Percentiles rank a stretch among this genome's conserved stretches.
Conservation (phyloP, 2,329 filamentous ascomycete genomes). For the Alternaria solani region DNA sequence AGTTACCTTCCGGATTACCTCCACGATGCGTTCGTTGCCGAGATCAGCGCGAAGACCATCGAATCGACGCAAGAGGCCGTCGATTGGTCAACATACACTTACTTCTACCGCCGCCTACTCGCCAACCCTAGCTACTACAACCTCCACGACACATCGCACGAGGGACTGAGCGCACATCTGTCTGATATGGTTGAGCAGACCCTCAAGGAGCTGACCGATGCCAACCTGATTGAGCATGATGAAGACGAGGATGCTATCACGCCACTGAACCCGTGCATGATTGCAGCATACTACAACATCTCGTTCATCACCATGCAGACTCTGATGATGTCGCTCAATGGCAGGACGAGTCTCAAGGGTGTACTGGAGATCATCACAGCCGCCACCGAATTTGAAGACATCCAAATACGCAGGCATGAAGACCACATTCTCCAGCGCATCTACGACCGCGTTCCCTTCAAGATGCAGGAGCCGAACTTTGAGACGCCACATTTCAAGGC, state of each 20-base stretch:
- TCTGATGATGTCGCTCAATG: slow-evolving; percentile 87
- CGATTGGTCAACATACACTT: slow-evolving; percentile 98
- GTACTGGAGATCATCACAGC: slow-evolving; percentile 97
- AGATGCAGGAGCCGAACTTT: slow-evolving; percentile 85
- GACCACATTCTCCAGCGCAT: slow-evolving; percentile 87
- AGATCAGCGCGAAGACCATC: slow-evolving; percentile 96
- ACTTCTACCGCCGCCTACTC: slow-evolving; percentile 93
- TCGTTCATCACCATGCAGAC: slow-evolving; percentile 99
- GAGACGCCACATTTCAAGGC: slow-evolving; percentile 99
- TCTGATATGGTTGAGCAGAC: slow-evolving; percentile 95
- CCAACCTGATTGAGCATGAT: slow-evolving; percentile 94
- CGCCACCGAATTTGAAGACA: slow-evolving; percentile 93
- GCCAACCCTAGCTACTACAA: slow-evolving; percentile 98
- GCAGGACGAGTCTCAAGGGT: slow-evolving; percentile 92
- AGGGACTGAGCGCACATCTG: slow-evolving; percentile 90
- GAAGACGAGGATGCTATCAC: slow-evolving; percentile 85
- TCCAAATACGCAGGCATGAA: slow-evolving; percentile 94
- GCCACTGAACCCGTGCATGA: slow-evolving; percentile 95
- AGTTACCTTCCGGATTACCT: slow-evolving; percentile 91
- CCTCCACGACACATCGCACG: slow-evolving; percentile 84
- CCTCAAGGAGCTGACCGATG: slow-evolving; percentile 86
- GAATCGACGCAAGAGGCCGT: slow-evolving; percentile 95
- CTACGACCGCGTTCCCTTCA: slow-evolving; percentile 93
- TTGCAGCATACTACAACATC: slow-evolving; percentile 98
- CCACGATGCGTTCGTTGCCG: slow-evolving; percentile 94